Percentiles rank a stretch among this genome's conserved stretches.
Conservation (phyloP, 164 flowering plant species). For the Berberis thunbergii region DNA sequence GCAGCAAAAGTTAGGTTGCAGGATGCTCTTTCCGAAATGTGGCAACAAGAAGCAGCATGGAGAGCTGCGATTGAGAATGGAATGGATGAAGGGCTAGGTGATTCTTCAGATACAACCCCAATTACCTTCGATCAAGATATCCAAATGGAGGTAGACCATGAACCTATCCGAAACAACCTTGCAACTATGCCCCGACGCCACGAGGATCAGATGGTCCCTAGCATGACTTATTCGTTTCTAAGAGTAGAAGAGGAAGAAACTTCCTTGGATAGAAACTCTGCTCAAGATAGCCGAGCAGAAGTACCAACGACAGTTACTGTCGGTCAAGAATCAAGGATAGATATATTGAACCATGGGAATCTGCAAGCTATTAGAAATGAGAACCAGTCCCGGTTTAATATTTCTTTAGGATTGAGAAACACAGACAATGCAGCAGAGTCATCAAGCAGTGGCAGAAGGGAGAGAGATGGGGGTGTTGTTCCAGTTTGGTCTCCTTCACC, state of each 20-base stretch:
- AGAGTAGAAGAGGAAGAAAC: conserved; percentile 55
- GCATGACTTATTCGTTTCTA: conserved; percentile 61
- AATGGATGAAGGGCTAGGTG: conserved; percentile 94
- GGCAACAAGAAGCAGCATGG: conserved; percentile 79
- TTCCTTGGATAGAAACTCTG: conserved; percentile 26
- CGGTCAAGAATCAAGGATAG: conserved; percentile 29
- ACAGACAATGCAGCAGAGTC: conserved; percentile 69
- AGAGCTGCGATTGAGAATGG: conserved; percentile 91
- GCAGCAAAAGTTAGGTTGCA: conserved; percentile 73
- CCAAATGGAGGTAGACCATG: conserved; percentile 64
- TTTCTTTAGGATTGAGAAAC: conserved; percentile 24
- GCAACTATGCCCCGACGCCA: conserved; percentile 30
- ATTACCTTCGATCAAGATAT: conserved; percentile 69
- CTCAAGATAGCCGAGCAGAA: conserved; percentile 50
- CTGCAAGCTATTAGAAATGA: background rate
- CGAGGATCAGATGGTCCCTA: conserved; percentile 93
- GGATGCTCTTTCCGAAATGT: conserved; percentile 76
- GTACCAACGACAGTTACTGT: conserved; percentile 49
- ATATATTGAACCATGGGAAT: conserved; percentile 13
- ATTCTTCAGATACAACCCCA: conserved; percentile 54
- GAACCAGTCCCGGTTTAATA: conserved; percentile 21
- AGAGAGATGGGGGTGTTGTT: conserved; percentile 80
- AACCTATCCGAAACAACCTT: conserved; percentile 38
- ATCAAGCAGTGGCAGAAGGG: conserved; percentile 57
- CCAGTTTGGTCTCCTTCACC: conserved; percentile 90